Evolutionary conservation across 108 stramenopile genomes (phyloP), one percentile per base, ranked within the genome.

Genomic region (Mayamaea pseudoterrestris): DNA sequence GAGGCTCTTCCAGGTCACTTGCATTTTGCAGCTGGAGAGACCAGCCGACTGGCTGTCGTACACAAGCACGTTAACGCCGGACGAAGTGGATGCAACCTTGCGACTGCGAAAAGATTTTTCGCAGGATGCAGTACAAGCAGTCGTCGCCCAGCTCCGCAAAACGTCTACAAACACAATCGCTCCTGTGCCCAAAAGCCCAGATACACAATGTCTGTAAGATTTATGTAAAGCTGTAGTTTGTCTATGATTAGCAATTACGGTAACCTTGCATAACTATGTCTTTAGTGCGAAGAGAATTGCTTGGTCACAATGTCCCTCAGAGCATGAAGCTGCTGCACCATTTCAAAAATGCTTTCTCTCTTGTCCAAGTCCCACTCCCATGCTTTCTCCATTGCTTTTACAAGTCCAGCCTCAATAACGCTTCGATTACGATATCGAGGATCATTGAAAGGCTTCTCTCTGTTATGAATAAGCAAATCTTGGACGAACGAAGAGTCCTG

Each of bases 21-120:
- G 74, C 5, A 50, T 78, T 11, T 65, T 89, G 46, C 79, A 83
- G 58, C 47, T 89, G 40, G 86, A 89, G 59, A 74, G 68, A 44
- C 79, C 79, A 5, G 75, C 82, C 1, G 86, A 89, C 55, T 89
- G 81, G 86, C 43, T 53, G 9, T 26, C 49, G 5, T 76, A 76
- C 35, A 63, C 61, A 47, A 28, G 52, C 3, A 61, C 60, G 5
- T 51, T 88, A 29, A 69, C 70, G 27, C 44, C 53, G 11, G 73
- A 88, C 21, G 73, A 83, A 50, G 53, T 88, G 29, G 24, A 49
- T 40, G 45, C 41, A 28, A 59, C 76, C 13, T 65, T 89, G 63
- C 41, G 43, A 9, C 65, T 84, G 24, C 53, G 87, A 50, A 44
- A 74, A 3, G 87, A 82, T 53, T 89, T 83, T 57, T 71, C 69